Base-by-base conservation (phyloP, 2,329 filamentous ascomycete genomes). In the Phialophora chinensis region DNA sequence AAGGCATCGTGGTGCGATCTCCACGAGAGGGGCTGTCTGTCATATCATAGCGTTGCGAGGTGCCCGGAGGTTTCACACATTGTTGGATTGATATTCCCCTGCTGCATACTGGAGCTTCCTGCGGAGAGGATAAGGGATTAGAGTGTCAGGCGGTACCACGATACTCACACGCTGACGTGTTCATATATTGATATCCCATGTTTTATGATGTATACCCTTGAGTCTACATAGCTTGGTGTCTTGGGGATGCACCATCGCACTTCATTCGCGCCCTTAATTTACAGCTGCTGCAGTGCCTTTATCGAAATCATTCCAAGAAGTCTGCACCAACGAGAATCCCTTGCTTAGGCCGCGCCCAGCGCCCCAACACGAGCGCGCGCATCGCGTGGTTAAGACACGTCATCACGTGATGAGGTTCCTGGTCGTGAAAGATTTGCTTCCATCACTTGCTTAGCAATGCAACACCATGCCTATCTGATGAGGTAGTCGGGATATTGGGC, bases 171-270 rank as follows among this genome's bases (percentile, higher is more conserved):
- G 17, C 17, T 44, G 38, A 44, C 38, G 17, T 44, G 38, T 44
- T 20, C 38, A 44, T 44, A 44, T 20, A 44, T 44, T 44, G 38
- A 44, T n/a, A 44, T 44, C 38, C 38, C 38, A n/a, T 44, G 38
- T n/a, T 44, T 44, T n/a, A 44, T n/a, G 38, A n/a, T 44, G 38
- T 7, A 44, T 44, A n/a, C 17, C 17, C 4, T 44, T 44, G 38
- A 7, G 17, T n/a, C 38, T 44, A 42, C 17, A n/a, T 44, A 44
- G 38, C 17, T 44, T 44, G 17, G 14, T 44, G 38, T 44, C 38
- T 42, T 42, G 38, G 38, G 17, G 38, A 17, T 42, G 38, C 38
- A 17, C 14, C 17, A 42, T 42, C 38, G 5, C 38, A 44, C 17
- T 44, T 7, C 3, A 8, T n/a, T 20, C 17, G 38, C 38, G 38